A percentile compares a stretch with the other conserved stretches of the same genome.
Evolutionary conservation across 352 stramenopile species (phyloP).

Genomic region (Phytophthora rubi): DNA sequence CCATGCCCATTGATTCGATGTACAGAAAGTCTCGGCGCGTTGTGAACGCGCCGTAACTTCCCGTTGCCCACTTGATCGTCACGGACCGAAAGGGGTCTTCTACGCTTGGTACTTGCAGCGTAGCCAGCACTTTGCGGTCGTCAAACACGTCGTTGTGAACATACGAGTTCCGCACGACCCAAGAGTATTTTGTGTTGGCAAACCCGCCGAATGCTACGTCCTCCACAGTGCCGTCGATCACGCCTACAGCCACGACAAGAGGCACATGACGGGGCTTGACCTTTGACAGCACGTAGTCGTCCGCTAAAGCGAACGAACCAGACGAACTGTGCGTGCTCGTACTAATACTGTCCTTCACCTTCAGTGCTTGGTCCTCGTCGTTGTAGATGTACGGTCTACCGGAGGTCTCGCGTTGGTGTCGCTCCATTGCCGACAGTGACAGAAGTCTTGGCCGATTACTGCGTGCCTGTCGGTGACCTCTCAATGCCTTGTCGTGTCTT

Average conservation of each 20-base stretch:
- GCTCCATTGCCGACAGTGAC: constrained; percentile 44
- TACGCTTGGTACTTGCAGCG: constrained; percentile 34
- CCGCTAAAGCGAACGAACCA: constrained; percentile 30
- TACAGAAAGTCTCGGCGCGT: constrained; percentile 45
- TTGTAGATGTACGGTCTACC: constrained; percentile 30
- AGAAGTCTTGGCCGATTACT: constrained; percentile 48
- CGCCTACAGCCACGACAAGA: constrained; percentile 36
- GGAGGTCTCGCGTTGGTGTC: constrained; percentile 24
- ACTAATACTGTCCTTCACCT: constrained; percentile 18
- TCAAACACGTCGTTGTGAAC: constrained; percentile 43
- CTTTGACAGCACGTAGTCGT: constrained; percentile 34
- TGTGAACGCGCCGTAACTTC: constrained; percentile 37
- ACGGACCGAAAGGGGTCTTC: constrained; percentile 52
- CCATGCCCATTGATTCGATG: constrained; percentile 47
- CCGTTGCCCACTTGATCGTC: constrained; percentile 45
- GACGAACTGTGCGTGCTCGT: constrained; percentile 45
- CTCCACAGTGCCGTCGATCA: constrained; percentile 43
- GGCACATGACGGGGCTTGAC: constrained; percentile 34
- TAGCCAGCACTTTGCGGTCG: constrained; percentile 43
- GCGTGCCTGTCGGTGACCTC: not conserved
- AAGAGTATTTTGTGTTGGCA: constrained; percentile 32
- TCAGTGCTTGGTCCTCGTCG: constrained; percentile 11
- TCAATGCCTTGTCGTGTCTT: constrained; percentile 32
- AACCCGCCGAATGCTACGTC: constrained; percentile 41
- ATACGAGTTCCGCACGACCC: constrained; percentile 41